Evolutionary conservation across 495 filamentous ascomycete species (phyloP), one percentile per base, ranked within the genome.

Genomic region (Astrothelium macrocarpum): DNA sequence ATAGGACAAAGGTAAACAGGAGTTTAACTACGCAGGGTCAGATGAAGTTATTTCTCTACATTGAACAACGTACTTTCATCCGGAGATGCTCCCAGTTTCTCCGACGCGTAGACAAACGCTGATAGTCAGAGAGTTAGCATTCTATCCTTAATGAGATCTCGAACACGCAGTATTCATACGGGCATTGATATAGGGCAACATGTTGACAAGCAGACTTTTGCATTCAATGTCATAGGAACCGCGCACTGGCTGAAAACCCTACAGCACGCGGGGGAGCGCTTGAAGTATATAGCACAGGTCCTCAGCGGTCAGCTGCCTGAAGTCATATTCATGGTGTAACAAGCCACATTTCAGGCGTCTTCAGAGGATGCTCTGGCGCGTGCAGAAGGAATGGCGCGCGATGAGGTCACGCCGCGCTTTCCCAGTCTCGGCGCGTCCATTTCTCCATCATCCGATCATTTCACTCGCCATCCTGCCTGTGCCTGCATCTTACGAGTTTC

Each of bases 181-280:
- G 71, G 76, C 75, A 73, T 96, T 85, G 75, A 96, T 89, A 70
- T 88, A 95, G 62, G 92, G 88, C 70, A 96, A 77, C 92, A 97
- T 96, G 29, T 61, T 74, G 67, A 63, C 62, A 12, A 42, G 32
- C 2, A 9, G 1, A 29, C 12, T 56, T 56, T 56, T 20, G 7
- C 45, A n/a, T 49, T 5, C 5, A 20, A 49, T n/a, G n/a, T n/a
- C n/a, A n/a, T n/a, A n/a, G n/a, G n/a, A n/a, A n/a, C n/a, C n/a
- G n/a, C n/a, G n/a, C n/a, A n/a, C n/a, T n/a, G n/a, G 12, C 20
- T 16, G 45, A 49, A 16, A 18, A 16, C n/a, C 43, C n/a, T 49
- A 10, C 43, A n/a, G 43, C 43, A 49, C 9, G n/a, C 43, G 43
- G 3, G 43, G 43, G 18, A 4, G 3, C 9, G 3, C 43, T 39